Base-by-base conservation (phyloP, 768 basidiomycete genomes). In the Tricholoma furcatifolium region DNA sequence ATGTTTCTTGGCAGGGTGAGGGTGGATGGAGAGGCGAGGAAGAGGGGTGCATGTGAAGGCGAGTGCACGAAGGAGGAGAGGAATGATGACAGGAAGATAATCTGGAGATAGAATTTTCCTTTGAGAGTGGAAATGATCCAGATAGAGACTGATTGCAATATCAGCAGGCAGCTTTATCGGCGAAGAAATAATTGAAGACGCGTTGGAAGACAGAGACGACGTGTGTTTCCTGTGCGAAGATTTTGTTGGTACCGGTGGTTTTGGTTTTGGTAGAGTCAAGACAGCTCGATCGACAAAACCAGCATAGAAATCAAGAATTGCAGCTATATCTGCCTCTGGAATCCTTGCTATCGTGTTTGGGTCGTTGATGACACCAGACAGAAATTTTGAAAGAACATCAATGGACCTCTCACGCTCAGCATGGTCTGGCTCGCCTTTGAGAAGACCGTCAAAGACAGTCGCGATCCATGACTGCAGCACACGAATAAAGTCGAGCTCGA, bases 51-150 rank as follows among this genome's bases (percentile, higher is more conserved):
- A 73, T 61, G 80, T 87, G 59, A 80, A 83, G 1, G 85, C 81
- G 20, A 88, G 74, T 18, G 79, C 79, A 15, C 86, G 83, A 62
- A 90, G 87, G n/a, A 92, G 79, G 31, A 87, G 72, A 0, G 87
- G 85, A n/a, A 91, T 72, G 47, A 91, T 82, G 32, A 69, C 60
- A 11, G 69, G 64, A 32, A 90, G 76, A 60, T 79, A 75, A 10
- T 67, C 67, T 6, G 84, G 77, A 5, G 84, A 73, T 14, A 90
- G 72, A 14, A 74, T 75, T 62, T 84, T 85, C 42, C 84, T 69
- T 53, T 86, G 83, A 1, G 79, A 73, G n/a, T 72, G 68, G 10
- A 90, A 76, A 63, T 88, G 82, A 54, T 74, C 73, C 15, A 90
- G 74, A 63, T 87, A 91, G 40, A 88, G 72, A 9, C 74, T 66